phyloP scores from a whole-genome alignment of 495 filamentous ascomycete species.

The Penicillium psychrofluorescens region DNA sequence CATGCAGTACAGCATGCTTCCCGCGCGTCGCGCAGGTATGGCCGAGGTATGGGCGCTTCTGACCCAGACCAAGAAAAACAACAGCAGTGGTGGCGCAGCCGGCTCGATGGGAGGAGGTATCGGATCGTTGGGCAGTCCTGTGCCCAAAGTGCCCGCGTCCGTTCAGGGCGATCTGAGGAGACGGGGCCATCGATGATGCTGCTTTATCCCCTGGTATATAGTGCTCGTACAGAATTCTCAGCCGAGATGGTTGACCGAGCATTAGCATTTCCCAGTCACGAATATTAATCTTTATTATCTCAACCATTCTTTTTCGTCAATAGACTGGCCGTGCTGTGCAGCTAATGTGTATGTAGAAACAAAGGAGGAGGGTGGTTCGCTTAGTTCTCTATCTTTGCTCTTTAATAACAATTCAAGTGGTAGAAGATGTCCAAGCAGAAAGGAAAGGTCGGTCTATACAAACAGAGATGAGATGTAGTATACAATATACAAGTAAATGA shows the following conservation, averaged over 20 bases:
- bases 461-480: neutral
- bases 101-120: slow-evolving; percentile 23
- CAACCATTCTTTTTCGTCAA: too few species aligned
- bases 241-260: too few species aligned
- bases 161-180: slow-evolving; percentile 29
- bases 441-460: too few species aligned
- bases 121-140: slow-evolving; percentile 17
- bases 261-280: too few species aligned
- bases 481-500: neutral
- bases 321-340: too few species aligned
- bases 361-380: too few species aligned
- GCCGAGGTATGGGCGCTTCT: slow-evolving; percentile 78
- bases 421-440: too few species aligned
- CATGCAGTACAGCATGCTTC: slow-evolving; percentile 97
- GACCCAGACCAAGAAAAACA: slow-evolving; percentile 43
- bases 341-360: too few species aligned
- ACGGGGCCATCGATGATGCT: slow-evolving; percentile 32
- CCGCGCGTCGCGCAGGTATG: slow-evolving; percentile 69
- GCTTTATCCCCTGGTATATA: slow-evolving; percentile 3
- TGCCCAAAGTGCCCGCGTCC: slow-evolving; percentile 28
- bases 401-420: too few species aligned
- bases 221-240: neutral
- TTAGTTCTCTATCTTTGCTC: too few species aligned
- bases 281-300: too few species aligned
- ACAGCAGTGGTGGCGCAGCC: slow-evolving; percentile 16